These are phyloP conservation scores for Neophaeococcomyces aloes DNA, from an alignment of 2,329 filamentous ascomycete species.

Conservation along the genomic window DNA sequence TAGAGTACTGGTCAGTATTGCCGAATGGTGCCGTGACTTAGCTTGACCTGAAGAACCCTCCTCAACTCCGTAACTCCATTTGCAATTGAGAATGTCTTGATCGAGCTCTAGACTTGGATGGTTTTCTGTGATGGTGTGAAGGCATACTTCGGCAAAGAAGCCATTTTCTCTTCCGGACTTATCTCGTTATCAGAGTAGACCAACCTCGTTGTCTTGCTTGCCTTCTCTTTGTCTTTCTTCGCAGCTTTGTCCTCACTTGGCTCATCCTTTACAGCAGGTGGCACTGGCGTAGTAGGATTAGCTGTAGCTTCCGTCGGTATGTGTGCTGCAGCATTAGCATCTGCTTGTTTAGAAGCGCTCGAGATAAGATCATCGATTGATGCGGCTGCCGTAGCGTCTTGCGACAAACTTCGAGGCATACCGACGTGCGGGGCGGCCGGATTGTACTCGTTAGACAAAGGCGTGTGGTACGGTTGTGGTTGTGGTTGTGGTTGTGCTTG, in stretches of 20 bases:
- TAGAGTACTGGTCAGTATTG: too few species aligned
- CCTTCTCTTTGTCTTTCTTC: conserved; percentile 55
- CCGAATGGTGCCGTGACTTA: too few species aligned
- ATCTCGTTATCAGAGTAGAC: conserved; percentile 70
- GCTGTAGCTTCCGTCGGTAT: conserved; percentile 23
- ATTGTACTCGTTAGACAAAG: conserved; percentile 7
- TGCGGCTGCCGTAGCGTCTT: conserved; percentile 30
- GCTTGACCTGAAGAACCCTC: too few species aligned
- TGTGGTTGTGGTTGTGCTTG: conserved; percentile 8
- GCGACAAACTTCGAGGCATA: conserved; percentile 11
- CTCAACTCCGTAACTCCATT: background rate
- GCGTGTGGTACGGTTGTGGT: background rate
- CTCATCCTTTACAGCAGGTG: conserved; percentile 26
- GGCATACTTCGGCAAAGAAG: conserved; percentile 63
- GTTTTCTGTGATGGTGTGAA: conserved; percentile 42
- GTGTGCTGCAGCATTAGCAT: conserved; percentile 22
- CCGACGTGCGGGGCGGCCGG: conserved; percentile 6
- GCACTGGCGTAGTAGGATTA: conserved; percentile 11
- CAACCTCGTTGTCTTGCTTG: conserved; percentile 56
- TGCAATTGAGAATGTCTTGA: background rate
- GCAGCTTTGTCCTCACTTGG: conserved; percentile 49
- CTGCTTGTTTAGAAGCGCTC: conserved; percentile 37
- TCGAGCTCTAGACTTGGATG: conserved; percentile 12
- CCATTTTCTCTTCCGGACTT: conserved; percentile 86
- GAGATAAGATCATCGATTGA: conserved; percentile 44